These are phyloP conservation scores for Saccharomycopsis sp. DNA, from an alignment of 805 yeast genomes.

Conservation along the genomic window DNA sequence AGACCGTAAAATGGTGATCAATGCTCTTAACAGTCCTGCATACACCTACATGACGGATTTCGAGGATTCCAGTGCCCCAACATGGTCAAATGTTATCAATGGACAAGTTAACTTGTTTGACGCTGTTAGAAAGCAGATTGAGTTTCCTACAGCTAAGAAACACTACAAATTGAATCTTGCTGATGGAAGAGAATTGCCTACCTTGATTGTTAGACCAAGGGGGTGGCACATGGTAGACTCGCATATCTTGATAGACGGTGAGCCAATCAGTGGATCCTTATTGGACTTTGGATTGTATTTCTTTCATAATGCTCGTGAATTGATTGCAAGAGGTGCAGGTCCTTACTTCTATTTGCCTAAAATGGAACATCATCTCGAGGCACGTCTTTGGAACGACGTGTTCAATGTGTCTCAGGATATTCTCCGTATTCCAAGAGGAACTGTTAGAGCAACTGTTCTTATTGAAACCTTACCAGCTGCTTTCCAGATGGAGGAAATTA, in stretches of 20 bases:
- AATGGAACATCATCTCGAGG: conserved; percentile 83
- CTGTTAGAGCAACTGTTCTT: conserved; percentile 73
- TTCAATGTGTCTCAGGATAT: conserved; percentile 72
- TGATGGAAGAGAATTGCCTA: conserved; percentile 57
- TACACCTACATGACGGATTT: conserved; percentile 84
- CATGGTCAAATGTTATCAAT: conserved; percentile 72
- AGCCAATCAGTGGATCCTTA: conserved; percentile 70
- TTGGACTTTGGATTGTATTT: conserved; percentile 76
- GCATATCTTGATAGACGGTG: conserved; percentile 65
- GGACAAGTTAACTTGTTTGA: conserved; percentile 78
- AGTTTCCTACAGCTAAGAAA: conserved; percentile 43
- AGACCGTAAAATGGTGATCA: conserved; percentile 75
- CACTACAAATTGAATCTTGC: conserved; percentile 33
- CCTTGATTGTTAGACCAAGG: conserved; percentile 78
- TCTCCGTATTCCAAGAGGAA: conserved; percentile 62
- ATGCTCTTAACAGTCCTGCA: conserved; percentile 71
- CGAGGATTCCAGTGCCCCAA: conserved; percentile 80
- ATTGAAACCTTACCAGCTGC: conserved; percentile 84
- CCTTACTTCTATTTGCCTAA: conserved; percentile 81
- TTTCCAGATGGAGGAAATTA: conserved; percentile 80
- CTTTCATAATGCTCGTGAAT: conserved; percentile 62
- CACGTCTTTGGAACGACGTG: conserved; percentile 76
- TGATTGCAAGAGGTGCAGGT: conserved; percentile 60
- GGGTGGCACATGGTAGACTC: conserved; percentile 82
- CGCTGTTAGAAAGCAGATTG: conserved; percentile 63